Evolutionary conservation across 2,329 filamentous ascomycete species (phyloP), one percentile per base, ranked within the genome.

Genomic region (Teratosphaeria nubilosa): DNA sequence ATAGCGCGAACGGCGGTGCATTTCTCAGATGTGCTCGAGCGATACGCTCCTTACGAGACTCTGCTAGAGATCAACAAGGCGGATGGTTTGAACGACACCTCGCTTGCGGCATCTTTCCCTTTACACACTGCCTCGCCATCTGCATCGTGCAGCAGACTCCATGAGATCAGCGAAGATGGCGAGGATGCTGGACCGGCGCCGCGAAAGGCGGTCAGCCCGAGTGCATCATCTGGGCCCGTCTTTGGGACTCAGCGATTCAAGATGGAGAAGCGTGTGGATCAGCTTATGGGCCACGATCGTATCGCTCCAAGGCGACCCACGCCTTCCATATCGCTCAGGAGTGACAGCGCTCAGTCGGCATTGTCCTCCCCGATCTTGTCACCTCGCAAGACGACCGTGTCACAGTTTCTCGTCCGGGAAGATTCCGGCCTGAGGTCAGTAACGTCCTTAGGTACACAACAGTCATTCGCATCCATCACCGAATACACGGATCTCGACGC

Each of bases 141-240:
- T 22, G 89, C 86, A 27, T 95, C 91, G 11, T 92, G 90, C 4
- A 88, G 84, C 54, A 86, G 89, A 64, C 77, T 97, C 66, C 87
- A 92, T 76, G 60, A 95, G 75, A 96, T 97, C 70, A 86, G 87
- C n/a, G 94, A 97, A 74, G 89, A 94, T 75, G 88, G 87, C 56
- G 90, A 95, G 69, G 91, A 95, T 74, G 82, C 62, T 27, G 65
- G 65, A 6, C 34, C 52, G 6, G 32, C 60, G 2, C 53, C 58
- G 14, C 37, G 51, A 25, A 45, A 57, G 27, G 51, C 59, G 4
- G 27, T 50, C 20, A 34, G n/a, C 10, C 30, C 55, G 3, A 48
- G 30, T 32, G 45, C 59, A 5, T 54, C 57, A n/a, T 41, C 58
- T 5, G 56, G 60, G 54, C 16, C 65, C 32, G 56, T 60, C 54